phyloP scores from a whole-genome alignment of 192 early-diverging fungal species.

The Mortierella claussenii region DNA sequence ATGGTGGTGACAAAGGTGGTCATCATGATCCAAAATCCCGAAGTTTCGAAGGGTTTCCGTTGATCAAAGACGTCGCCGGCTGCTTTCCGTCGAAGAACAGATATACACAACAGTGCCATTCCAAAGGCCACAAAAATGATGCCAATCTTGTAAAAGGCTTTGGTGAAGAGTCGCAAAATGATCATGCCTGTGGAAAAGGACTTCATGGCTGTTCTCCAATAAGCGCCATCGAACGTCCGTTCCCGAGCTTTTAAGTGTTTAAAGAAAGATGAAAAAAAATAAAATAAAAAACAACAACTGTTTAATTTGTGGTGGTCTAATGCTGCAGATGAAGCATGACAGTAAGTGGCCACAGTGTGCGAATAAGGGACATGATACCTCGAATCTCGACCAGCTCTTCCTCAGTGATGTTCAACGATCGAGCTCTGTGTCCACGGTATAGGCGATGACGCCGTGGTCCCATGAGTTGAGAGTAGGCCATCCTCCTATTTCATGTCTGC shows the following conservation, averaged over 20 bases:
- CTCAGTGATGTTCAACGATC: slow-evolving; percentile 57
- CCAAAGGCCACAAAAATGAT: slow-evolving; percentile 68
- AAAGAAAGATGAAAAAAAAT: neutral
- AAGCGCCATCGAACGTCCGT: slow-evolving; percentile 70
- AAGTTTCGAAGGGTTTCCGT: slow-evolving; percentile 61
- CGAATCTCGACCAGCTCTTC: slow-evolving; percentile 61
- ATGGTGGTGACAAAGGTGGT: slow-evolving; percentile 56
- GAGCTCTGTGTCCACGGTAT: slow-evolving; percentile 59
- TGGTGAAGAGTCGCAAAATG: slow-evolving; percentile 65
- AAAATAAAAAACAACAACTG: neutral
- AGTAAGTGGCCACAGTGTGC: neutral
- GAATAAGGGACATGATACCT: slow-evolving; percentile 31
- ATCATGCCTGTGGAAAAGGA: slow-evolving; percentile 65
- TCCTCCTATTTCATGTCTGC: too few species aligned
- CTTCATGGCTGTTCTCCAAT: slow-evolving; percentile 66
- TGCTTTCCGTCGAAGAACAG: slow-evolving; percentile 54
- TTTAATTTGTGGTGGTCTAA: neutral
- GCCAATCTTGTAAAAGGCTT: slow-evolving; percentile 64
- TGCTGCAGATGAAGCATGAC: neutral
- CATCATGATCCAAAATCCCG: slow-evolving; percentile 63
- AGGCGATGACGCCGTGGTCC: slow-evolving; percentile 32
- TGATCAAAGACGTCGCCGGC: slow-evolving; percentile 67
- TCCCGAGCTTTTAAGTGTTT: slow-evolving; percentile 56
- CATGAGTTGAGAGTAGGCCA: slow-evolving; percentile 1
- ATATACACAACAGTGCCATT: slow-evolving; percentile 57